These are phyloP conservation scores for Ajuga reptans DNA, from an alignment of 305 asterid genomes.

Conservation along the genomic window DNA sequence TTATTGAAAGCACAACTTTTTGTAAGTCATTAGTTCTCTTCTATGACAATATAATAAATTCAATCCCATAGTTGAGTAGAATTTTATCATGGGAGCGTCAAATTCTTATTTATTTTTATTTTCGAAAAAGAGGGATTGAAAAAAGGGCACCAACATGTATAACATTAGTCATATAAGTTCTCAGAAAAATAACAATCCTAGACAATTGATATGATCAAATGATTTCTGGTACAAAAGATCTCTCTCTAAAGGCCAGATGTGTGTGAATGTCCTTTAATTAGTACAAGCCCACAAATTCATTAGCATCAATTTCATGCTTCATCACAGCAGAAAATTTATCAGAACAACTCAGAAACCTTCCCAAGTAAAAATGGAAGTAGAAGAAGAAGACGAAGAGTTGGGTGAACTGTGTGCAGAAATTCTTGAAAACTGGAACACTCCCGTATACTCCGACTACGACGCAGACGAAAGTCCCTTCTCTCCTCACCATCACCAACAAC, in stretches of 20 bases:
- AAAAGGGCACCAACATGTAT: neutral
- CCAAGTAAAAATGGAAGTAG: conserved; percentile 12
- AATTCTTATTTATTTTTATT: no score
- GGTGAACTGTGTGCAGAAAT: conserved; percentile 22
- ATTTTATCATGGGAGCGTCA: no score
- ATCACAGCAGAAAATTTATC: neutral
- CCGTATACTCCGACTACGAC: neutral
- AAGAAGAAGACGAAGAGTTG: neutral
- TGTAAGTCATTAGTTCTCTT: no score
- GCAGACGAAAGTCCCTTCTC: conserved; percentile 21
- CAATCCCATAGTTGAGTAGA: no score
- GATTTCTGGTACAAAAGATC: neutral
- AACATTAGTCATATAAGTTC: conserved; percentile 2
- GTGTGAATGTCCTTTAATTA: conserved; percentile 20
- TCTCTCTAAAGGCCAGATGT: neutral
- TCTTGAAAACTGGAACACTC: conserved; percentile 27
- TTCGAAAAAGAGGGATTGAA: no score
- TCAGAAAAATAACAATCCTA: neutral
- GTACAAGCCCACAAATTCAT: neutral
- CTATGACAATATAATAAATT: no score
- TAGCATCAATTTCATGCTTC: neutral
- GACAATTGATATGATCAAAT: neutral
- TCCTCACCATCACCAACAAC: neutral
- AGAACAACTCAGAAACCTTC: neutral
- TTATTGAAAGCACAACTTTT: no score